These are phyloP conservation scores for Pterula multifida DNA, from an alignment of 1,284 basidiomycete genomes.

Conservation along the genomic window DNA sequence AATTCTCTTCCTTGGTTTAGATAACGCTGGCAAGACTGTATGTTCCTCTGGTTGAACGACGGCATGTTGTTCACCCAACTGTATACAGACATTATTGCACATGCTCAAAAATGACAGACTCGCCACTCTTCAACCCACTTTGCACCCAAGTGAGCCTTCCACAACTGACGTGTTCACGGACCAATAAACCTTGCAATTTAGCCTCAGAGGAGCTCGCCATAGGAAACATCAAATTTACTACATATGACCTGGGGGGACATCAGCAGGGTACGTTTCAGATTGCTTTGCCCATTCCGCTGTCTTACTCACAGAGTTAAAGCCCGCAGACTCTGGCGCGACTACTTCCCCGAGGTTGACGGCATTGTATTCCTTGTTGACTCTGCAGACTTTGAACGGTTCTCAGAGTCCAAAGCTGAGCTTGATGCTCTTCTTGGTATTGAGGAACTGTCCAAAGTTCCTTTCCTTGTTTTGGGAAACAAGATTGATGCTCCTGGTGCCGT, in stretches of 20 bases:
- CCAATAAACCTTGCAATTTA: slow-evolving; percentile 20
- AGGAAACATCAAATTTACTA: slow-evolving; percentile 98
- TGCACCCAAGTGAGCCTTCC: slow-evolving; percentile 80
- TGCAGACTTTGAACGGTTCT: slow-evolving; percentile 92
- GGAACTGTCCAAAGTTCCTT: slow-evolving; percentile 90
- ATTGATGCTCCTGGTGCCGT: slow-evolving; percentile 98
- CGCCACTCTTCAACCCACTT: slow-evolving; percentile 94
- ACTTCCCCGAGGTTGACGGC: slow-evolving; percentile 99
- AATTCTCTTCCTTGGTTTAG: slow-evolving; percentile 97
- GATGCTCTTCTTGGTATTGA: slow-evolving; percentile 94
- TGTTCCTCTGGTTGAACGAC: slow-evolving; percentile 15
- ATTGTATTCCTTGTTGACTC: slow-evolving; percentile 98
- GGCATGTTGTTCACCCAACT: slow-evolving; percentile 1
- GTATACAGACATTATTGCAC: slow-evolving; percentile 84
- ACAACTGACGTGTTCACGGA: slow-evolving; percentile 4
- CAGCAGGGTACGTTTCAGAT: slow-evolving; percentile 62
- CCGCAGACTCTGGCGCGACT: slow-evolving; percentile 97
- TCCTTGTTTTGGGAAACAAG: slow-evolving; percentile 99
- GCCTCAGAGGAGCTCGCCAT: slow-evolving; percentile 99
- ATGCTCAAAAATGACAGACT: slow-evolving; percentile 99
- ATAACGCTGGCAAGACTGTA: slow-evolving; percentile 99
- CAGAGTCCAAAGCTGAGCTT: slow-evolving; percentile 93
- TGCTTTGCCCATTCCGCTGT: slow-evolving; percentile 4
- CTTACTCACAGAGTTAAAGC: slow-evolving; percentile 33
- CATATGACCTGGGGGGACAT: slow-evolving; percentile 97